Evolutionary conservation across 2,329 filamentous ascomycete species (phyloP).

Genomic region (Trichoderma aggressivum): DNA sequence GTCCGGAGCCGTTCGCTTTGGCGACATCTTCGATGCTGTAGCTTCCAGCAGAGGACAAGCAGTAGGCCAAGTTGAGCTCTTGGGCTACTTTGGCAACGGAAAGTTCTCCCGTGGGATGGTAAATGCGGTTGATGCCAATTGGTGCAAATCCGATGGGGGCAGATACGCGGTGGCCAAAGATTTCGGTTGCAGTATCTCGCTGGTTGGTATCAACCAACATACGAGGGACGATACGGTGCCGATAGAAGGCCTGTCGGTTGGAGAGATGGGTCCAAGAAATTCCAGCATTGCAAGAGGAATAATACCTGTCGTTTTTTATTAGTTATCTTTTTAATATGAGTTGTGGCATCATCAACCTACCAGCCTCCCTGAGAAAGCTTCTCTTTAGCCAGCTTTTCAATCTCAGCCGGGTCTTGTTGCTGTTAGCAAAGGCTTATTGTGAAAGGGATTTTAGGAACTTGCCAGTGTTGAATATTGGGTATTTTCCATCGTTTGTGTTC

Average conservation of each 20-base stretch:
- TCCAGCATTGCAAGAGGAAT: conserved; percentile 56
- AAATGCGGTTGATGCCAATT: conserved; percentile 65
- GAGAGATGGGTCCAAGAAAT: conserved; percentile 50
- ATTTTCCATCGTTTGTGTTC: conserved; percentile 10
- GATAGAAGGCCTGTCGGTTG: conserved; percentile 62
- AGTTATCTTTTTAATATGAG: neutral
- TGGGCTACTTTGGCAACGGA: conserved; percentile 60
- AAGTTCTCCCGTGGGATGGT: conserved; percentile 62
- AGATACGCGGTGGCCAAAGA: conserved; percentile 55
- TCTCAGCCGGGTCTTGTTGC: neutral
- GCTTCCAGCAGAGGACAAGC: conserved; percentile 62
- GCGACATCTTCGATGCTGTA: conserved; percentile 65
- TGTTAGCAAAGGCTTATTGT: neutral
- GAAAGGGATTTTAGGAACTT: neutral
- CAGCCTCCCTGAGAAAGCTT: conserved; percentile 13
- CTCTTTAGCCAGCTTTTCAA: conserved; percentile 11
- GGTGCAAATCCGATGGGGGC: conserved; percentile 57
- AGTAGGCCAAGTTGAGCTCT: conserved; percentile 60
- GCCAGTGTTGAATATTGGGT: conserved; percentile 3
- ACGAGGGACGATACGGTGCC: conserved; percentile 59
- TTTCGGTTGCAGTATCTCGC: conserved; percentile 53
- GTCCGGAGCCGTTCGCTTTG: conserved; percentile 51
- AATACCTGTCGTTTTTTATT: conserved; percentile 37
- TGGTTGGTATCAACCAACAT: conserved; percentile 59
- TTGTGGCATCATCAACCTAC: neutral